Percentiles rank a stretch among this genome's conserved stretches.
Conservation (phyloP, 179 eudicot species). For the Beta corolliflora region DNA sequence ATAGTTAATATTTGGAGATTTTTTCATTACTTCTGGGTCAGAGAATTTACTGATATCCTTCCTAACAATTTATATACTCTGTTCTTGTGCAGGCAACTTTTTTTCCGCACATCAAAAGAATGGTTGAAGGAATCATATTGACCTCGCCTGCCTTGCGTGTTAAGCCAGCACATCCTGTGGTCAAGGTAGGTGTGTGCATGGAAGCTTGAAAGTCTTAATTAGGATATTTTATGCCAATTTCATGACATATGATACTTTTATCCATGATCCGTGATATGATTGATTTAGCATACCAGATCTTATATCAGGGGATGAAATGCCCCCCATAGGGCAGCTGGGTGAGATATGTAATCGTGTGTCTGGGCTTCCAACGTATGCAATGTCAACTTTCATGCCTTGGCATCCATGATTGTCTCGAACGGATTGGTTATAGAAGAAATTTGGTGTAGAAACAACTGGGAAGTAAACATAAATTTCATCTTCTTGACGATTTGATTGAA, state of each 20-base stretch:
- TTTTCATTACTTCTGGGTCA: background rate
- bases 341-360: background rate
- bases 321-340: background rate
- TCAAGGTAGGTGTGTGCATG: slow-evolving; percentile 57
- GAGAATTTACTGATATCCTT: background rate
- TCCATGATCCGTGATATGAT: background rate
- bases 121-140: slow-evolving; percentile 85
- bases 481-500: background rate
- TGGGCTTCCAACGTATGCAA: background rate
- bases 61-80: background rate
- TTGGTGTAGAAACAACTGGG: background rate
- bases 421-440: background rate
- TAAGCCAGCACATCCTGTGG: slow-evolving; percentile 91
- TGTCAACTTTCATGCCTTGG: background rate
- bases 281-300: background rate
- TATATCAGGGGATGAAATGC: background rate
- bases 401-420: background rate
- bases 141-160: slow-evolving; percentile 98
- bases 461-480: background rate
- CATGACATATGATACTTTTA: background rate
- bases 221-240: background rate
- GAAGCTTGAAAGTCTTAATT: background rate
- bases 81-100: slow-evolving; percentile 64
- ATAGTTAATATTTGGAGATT: background rate
- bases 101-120: slow-evolving; percentile 62